Conservation (phyloP, 1,139 yeast genomes). For the Zygosaccharomyces sapae region DNA sequence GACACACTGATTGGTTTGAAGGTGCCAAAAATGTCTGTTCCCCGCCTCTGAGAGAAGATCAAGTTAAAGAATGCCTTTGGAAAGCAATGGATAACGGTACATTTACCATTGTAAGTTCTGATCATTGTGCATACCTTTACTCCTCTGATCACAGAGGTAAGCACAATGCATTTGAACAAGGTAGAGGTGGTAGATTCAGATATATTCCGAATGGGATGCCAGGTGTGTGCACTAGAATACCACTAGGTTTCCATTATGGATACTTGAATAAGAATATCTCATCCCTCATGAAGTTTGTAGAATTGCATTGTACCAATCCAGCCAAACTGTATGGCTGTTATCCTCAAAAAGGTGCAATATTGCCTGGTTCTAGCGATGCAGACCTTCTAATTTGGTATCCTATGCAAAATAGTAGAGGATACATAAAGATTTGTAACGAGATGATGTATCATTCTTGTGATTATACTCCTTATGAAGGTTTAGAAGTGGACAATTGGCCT, state of each 20-base stretch:
- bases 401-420: conserved; percentile 26
- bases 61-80: conserved; percentile 45
- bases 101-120: conserved; percentile 45
- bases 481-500: conserved; percentile 45
- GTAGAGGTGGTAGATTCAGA: conserved; percentile 33
- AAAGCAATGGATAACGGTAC: conserved; percentile 45
- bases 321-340: conserved; percentile 43
- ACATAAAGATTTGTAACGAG: conserved; percentile 36
- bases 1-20: conserved; percentile 14
- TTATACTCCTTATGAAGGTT: conserved; percentile 46
- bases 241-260: conserved; percentile 43
- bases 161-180: conserved; percentile 15
- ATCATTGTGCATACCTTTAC: conserved; percentile 46
- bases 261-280: conserved; percentile 42
- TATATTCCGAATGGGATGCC: conserved; percentile 46
- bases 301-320: conserved; percentile 42
- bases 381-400: conserved; percentile 46
- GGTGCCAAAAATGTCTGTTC: conserved; percentile 48
- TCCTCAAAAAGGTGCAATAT: conserved; percentile 38
- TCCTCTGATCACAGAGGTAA: conserved; percentile 30
- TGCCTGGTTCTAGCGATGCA: conserved; percentile 41
- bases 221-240: conserved; percentile 46
- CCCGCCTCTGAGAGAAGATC: conserved; percentile 44
- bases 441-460: conserved; percentile 44
- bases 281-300: conserved; percentile 42